Conservation (phyloP, 257 asterid genomes). For the Salvia splendens region DNA sequence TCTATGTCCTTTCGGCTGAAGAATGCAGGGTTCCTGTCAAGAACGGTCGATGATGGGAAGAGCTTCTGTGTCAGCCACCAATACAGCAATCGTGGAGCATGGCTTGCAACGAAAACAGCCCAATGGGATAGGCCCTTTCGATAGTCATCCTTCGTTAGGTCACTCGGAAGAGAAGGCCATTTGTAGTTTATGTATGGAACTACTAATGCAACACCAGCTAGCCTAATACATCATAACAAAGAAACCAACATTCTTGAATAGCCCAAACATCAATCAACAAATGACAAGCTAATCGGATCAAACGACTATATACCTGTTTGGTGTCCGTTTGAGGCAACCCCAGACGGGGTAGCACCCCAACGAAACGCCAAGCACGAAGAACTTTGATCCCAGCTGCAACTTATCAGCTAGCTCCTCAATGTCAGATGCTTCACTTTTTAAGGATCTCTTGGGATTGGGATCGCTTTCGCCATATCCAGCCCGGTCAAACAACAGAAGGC, state of each 20-base stretch:
- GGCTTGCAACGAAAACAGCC: constrained; percentile 53
- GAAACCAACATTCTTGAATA: neutral
- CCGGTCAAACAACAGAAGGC: constrained; percentile 67
- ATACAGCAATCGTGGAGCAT: constrained; percentile 61
- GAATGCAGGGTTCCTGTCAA: constrained; percentile 71
- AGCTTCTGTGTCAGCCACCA: constrained; percentile 92
- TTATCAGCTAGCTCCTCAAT: constrained; percentile 86
- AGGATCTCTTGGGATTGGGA: constrained; percentile 70
- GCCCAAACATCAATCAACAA: too few species aligned
- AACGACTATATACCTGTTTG: constrained; percentile 55
- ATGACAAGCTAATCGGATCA: neutral
- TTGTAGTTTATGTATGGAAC: constrained; percentile 80
- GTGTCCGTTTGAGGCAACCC: constrained; percentile 79
- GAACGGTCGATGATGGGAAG: constrained; percentile 77
- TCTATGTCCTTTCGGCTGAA: constrained; percentile 74
- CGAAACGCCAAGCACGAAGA: constrained; percentile 76
- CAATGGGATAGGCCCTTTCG: constrained; percentile 64
- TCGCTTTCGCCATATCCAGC: constrained; percentile 98
- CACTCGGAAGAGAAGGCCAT: constrained; percentile 84
- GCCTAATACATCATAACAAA: constrained; percentile 43
- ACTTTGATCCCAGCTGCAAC: constrained; percentile 65
- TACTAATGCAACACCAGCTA: constrained; percentile 79
- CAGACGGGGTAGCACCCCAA: constrained; percentile 78
- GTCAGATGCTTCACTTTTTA: constrained; percentile 81
- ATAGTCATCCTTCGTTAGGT: constrained; percentile 64